These are phyloP conservation scores for Candida michaelii DNA, from an alignment of 805 yeast species.

Conservation along the genomic window DNA sequence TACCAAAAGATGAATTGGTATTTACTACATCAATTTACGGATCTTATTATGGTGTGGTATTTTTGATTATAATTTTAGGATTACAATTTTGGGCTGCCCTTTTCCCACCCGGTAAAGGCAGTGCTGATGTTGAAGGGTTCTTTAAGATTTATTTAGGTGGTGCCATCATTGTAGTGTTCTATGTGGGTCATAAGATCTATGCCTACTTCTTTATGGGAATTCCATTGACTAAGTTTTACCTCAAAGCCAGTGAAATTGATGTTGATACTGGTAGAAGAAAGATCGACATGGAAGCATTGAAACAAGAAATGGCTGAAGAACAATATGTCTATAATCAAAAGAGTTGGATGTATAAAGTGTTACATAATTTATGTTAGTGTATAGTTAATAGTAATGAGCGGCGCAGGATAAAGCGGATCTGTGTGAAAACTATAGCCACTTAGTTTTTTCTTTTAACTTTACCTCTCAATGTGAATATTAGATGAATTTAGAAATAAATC, in stretches of 20 bases:
- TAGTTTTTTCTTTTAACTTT: too few species aligned
- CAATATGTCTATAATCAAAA: slow-evolving; percentile 12
- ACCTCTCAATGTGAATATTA: too few species aligned
- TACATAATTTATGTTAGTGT: slow-evolving; percentile 17
- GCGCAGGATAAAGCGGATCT: background rate
- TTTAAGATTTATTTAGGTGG: slow-evolving; percentile 56
- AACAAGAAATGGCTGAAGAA: slow-evolving; percentile 53
- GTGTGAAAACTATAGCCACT: too few species aligned
- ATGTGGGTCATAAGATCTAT: slow-evolving; percentile 52
- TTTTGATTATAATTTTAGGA: slow-evolving; percentile 26
- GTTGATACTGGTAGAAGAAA: slow-evolving; percentile 64
- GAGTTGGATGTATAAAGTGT: slow-evolving; percentile 16
- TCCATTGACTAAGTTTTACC: slow-evolving; percentile 34
- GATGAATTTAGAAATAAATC: too few species aligned
- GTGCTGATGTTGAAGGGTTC: slow-evolving; percentile 40
- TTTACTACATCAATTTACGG: slow-evolving; percentile 28
- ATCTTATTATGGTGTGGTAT: slow-evolving; percentile 32
- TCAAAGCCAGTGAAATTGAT: slow-evolving; percentile 53
- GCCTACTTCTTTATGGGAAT: slow-evolving; percentile 24
- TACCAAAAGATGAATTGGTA: slow-evolving; percentile 30
- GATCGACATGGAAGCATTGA: slow-evolving; percentile 51
- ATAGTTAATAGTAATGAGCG: too few species aligned
- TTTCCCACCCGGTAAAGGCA: slow-evolving; percentile 32
- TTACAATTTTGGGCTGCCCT: slow-evolving; percentile 42
- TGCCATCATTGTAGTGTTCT: slow-evolving; percentile 42